Conservation (phyloP, 2,329 filamentous ascomycete genomes). For the Epichloe glyceriae region DNA sequence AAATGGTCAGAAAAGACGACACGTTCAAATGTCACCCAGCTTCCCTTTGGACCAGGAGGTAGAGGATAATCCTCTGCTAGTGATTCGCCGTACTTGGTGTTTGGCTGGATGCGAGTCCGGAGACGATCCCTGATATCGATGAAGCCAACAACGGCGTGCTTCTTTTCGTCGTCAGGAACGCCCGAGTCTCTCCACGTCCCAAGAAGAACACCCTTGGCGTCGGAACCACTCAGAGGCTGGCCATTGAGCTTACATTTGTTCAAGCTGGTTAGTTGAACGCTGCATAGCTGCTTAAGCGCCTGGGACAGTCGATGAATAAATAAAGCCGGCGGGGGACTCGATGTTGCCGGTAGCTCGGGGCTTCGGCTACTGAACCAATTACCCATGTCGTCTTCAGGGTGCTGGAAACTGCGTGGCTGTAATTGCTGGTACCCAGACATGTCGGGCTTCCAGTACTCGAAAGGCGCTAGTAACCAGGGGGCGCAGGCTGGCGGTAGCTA, state of each 20-base stretch:
- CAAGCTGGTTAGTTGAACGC: too few relatives aligned
- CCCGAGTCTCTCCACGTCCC: conserved; percentile 49
- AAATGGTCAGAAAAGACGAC: conserved; percentile 47
- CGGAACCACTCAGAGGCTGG: conserved; percentile 13
- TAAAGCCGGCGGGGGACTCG: too few relatives aligned
- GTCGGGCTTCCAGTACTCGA: too few relatives aligned
- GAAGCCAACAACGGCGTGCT: conserved; percentile 48
- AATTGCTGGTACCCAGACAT: too few relatives aligned
- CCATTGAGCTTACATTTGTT: conserved; percentile 18
- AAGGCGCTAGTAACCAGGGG: too few relatives aligned
- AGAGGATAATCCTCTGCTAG: conserved; percentile 34
- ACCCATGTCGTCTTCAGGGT: too few relatives aligned
- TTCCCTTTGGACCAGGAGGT: conserved; percentile 46
- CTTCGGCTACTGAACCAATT: too few relatives aligned
- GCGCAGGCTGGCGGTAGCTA: too few relatives aligned
- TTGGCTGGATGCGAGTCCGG: conserved; percentile 42
- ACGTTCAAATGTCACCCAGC: conserved; percentile 51
- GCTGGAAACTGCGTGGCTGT: too few relatives aligned
- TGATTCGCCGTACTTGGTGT: conserved; percentile 33
- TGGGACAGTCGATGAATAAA: too few relatives aligned
- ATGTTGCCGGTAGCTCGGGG: too few relatives aligned
- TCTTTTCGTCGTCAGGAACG: conserved; percentile 33
- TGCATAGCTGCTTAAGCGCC: too few relatives aligned
- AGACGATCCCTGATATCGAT: conserved; percentile 50
- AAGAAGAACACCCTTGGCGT: conserved; percentile 35